Conservation (phyloP, 768 basidiomycete species). For the Tricholoma terreum region DNA sequence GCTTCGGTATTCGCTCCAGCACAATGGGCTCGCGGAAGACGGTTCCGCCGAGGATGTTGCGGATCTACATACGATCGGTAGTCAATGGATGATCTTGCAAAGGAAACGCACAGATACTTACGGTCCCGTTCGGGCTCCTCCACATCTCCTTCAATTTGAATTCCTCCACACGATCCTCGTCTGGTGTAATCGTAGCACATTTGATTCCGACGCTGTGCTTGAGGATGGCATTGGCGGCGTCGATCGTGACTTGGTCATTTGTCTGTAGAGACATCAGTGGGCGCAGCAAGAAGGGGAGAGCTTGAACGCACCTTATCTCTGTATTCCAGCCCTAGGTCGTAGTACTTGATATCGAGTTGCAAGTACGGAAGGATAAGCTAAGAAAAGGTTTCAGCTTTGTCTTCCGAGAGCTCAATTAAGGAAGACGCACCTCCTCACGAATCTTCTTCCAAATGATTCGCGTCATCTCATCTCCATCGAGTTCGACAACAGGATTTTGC, state of each 20-base stretch:
- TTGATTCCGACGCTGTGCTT: conserved; percentile 97
- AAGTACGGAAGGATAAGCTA: conserved; percentile 96
- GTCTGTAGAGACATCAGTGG: conserved; percentile 48
- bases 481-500: conserved; percentile 86
- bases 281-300: neutral
- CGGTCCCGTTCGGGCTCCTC: conserved; percentile 95
- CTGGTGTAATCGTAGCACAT: conserved; percentile 98
- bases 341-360: conserved; percentile 96
- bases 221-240: conserved; percentile 91
- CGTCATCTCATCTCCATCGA: conserved; percentile 99
- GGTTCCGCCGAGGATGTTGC: conserved; percentile 97
- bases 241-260: conserved; percentile 88
- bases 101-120: conserved; percentile 33
- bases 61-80: conserved; percentile 53
- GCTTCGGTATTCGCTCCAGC: conserved; percentile 83
- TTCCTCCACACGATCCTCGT: conserved; percentile 93
- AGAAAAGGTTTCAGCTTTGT: neutral
- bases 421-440: conserved; percentile 73
- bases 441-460: conserved; percentile 99
- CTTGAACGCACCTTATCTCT: conserved; percentile 67
- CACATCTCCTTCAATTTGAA: conserved; percentile 99
- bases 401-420: neutral
- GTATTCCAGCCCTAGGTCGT: conserved; percentile 92
- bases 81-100: neutral
- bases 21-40: conserved; percentile 99